Percentiles rank a stretch among this genome's conserved stretches.
phyloP scores from a whole-genome alignment of 2,329 filamentous ascomycete genomes.

The Phyllosticta citrichinensis region DNA sequence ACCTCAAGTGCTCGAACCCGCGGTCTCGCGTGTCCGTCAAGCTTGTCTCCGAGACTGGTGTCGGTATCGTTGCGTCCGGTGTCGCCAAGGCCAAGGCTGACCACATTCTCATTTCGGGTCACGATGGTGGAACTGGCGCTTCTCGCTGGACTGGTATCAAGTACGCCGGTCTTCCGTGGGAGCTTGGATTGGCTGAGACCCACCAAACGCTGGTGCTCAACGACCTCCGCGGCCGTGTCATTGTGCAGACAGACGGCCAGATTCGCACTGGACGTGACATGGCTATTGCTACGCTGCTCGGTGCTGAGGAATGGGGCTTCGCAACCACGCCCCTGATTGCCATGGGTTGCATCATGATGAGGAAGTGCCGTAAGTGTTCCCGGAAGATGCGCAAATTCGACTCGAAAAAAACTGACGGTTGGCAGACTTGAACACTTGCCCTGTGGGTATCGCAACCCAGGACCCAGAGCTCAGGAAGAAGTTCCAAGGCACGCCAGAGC shows the following conservation, averaged over 20 bases:
- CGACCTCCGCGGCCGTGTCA: constrained; percentile 86
- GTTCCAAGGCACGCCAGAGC: constrained; percentile 85
- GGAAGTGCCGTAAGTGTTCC: constrained; percentile 51
- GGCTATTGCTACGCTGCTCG: constrained; percentile 85
- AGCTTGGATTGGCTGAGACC: constrained; percentile 90
- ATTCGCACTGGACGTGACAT: constrained; percentile 87
- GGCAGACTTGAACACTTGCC: constrained; percentile 58
- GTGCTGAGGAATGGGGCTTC: constrained; percentile 97
- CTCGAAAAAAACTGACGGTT: background rate
- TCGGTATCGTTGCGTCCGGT: constrained; percentile 94
- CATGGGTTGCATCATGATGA: constrained; percentile 95
- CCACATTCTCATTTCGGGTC: constrained; percentile 91
- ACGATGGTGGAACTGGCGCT: constrained; percentile 93
- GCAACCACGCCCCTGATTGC: constrained; percentile 90
- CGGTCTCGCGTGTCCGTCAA: constrained; percentile 90
- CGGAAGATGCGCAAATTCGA: background rate
- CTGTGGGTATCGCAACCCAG: constrained; percentile 90
- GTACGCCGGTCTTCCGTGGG: constrained; percentile 94
- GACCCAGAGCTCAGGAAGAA: constrained; percentile 91
- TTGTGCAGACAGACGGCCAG: constrained; percentile 94
- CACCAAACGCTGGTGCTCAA: constrained; percentile 95
- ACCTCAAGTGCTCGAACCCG: constrained; percentile 92
- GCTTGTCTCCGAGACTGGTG: constrained; percentile 93
- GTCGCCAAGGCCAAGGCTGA: constrained; percentile 96
- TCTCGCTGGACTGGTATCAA: constrained; percentile 98